These are phyloP conservation scores for Zopfia rhizophila DNA, from an alignment of 2,329 filamentous ascomycete genomes.

Conservation along the genomic window DNA sequence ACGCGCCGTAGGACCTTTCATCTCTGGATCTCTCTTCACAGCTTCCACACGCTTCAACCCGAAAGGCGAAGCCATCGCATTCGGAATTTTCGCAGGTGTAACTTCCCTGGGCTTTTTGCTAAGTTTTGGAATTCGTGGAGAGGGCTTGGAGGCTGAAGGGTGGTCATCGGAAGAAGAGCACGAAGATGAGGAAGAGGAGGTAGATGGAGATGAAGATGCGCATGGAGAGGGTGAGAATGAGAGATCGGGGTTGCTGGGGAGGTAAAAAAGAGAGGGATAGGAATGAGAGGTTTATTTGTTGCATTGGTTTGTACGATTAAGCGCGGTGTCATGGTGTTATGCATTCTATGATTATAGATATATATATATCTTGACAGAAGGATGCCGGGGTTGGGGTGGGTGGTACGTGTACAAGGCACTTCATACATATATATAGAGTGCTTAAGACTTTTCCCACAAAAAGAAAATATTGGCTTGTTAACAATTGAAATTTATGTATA, in stretches of 20 bases:
- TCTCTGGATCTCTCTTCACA: slow-evolving; percentile 88
- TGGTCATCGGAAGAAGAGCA: slow-evolving; percentile 56
- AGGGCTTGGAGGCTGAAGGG: slow-evolving; percentile 67
- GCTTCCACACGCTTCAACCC: slow-evolving; percentile 76
- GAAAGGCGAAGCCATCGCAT: slow-evolving; percentile 86
- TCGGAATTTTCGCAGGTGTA: slow-evolving; percentile 87
- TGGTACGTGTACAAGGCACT: too few species aligned
- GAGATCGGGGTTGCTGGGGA: slow-evolving; percentile 42
- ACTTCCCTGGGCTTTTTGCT: slow-evolving; percentile 82
- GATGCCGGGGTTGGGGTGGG: too few species aligned
- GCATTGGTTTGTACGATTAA: slow-evolving; percentile 23
- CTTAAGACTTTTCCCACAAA: too few species aligned
- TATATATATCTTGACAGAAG: too few species aligned
- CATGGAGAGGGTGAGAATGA: slow-evolving; percentile 34
- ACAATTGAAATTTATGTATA: too few species aligned
- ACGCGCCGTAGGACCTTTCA: slow-evolving; percentile 85
- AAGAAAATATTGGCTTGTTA: too few species aligned
- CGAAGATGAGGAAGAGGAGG: slow-evolving; percentile 40
- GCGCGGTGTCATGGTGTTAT: too few species aligned
- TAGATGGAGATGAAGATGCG: slow-evolving; percentile 28
- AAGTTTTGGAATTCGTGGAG: slow-evolving; percentile 79
- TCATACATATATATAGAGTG: too few species aligned
- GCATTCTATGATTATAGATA: too few species aligned
- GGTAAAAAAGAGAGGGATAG: slow-evolving; percentile 20
- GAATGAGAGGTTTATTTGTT: slow-evolving; percentile 2